Conservation (phyloP, 2,329 filamentous ascomycete genomes). For the Pseudocercospora musae region DNA sequence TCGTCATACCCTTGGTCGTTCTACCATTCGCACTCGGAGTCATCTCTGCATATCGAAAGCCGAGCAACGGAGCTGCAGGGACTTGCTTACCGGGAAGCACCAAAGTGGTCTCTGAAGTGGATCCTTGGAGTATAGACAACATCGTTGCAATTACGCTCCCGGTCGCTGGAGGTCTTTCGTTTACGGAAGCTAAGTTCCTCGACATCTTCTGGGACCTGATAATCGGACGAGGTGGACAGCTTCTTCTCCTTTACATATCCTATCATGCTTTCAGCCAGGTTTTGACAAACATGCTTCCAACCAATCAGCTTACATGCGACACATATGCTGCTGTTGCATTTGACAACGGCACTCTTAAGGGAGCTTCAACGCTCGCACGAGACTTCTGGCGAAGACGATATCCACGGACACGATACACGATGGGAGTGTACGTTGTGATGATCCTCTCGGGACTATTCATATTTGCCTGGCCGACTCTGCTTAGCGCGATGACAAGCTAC, state of each 20-base stretch:
- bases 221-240: conserved; percentile 9
- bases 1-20: background rate
- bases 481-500: conserved; percentile 1
- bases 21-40: background rate
- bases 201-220: conserved; percentile 10
- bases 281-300: background rate
- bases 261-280: conserved; percentile 1
- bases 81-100: background rate
- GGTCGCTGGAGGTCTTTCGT: background rate
- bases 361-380: background rate
- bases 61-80: background rate
- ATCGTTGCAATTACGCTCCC: background rate
- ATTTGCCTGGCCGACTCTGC: background rate
- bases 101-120: background rate
- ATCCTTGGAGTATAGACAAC: background rate
- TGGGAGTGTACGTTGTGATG: background rate
- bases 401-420: background rate
- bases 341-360: background rate
- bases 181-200: conserved; percentile 9
- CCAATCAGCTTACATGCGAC: background rate
- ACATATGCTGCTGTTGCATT: conserved; percentile 3
- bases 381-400: background rate
- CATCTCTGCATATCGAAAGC: background rate
- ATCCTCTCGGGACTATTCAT: background rate
- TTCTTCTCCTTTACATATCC: background rate